Conservation (phyloP, 1,139 yeast genomes). For the Pichia sp. region DNA sequence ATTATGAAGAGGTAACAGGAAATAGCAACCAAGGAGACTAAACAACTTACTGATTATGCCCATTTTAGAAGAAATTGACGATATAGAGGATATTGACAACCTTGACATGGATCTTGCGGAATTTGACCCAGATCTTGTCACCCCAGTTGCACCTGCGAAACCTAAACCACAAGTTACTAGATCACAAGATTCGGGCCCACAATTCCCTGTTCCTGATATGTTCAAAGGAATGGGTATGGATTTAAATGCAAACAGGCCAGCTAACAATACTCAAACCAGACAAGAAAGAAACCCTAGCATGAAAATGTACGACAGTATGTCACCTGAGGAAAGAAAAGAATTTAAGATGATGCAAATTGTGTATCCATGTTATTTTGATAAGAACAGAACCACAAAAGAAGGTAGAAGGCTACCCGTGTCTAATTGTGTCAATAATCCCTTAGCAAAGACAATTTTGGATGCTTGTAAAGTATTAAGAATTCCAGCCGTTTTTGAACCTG, state of each 20-base stretch:
- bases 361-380: conserved; percentile 92
- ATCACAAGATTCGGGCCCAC: conserved; percentile 51
- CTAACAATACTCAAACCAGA: too few species aligned
- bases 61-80: conserved; percentile 74
- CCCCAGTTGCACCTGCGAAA: conserved; percentile 64
- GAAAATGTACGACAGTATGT: conserved; percentile 14
- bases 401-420: conserved; percentile 74
- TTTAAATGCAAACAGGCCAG: too few species aligned
- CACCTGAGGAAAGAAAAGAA: conserved; percentile 47
- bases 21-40: background rate
- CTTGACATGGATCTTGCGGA: conserved; percentile 91
- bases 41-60: too few species aligned
- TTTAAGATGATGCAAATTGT: conserved; percentile 64
- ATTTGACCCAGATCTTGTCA: conserved; percentile 67
- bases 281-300: conserved; percentile 6
- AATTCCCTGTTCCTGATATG: conserved; percentile 18
- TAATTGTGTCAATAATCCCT: conserved; percentile 76
- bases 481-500: conserved; percentile 64
- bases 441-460: conserved; percentile 77
- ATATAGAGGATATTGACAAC: conserved; percentile 78
- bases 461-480: conserved; percentile 45
- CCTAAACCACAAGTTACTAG: conserved; percentile 54
- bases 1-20: background rate
- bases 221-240: conserved; percentile 22
- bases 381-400: conserved; percentile 62